phyloP scores from a whole-genome alignment of 2,329 filamentous ascomycete species.

The Aspergillus fumigatus region DNA sequence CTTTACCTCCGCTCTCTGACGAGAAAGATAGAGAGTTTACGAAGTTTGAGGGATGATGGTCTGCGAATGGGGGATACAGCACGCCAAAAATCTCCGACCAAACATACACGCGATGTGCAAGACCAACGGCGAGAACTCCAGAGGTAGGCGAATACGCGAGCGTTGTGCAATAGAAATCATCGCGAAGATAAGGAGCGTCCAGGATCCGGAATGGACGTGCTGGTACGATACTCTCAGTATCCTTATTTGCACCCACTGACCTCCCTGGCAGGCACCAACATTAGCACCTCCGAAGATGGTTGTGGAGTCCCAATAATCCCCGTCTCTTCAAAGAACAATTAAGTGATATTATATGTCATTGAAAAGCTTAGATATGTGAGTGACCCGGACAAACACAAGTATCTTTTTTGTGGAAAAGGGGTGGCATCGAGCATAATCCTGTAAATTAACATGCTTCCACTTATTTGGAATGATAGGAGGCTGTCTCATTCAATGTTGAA shows the following conservation, averaged over 20 bases:
- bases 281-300: conserved; percentile 9
- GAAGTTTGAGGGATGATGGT: conserved; percentile 45
- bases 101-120: conserved; percentile 74
- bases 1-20: conserved; percentile 66
- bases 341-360: neutral
- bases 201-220: conserved; percentile 78
- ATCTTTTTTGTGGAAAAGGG: neutral
- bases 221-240: conserved; percentile 51
- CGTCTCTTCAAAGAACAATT: neutral
- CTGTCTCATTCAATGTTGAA: neutral
- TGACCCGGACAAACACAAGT: neutral
- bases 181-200: conserved; percentile 80
- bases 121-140: conserved; percentile 75
- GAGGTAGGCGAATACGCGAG: conserved; percentile 76
- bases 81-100: conserved; percentile 79
- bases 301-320: neutral
- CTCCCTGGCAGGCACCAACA: conserved; percentile 20
- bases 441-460: neutral
- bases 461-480: neutral
- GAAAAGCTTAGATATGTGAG: neutral
- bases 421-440: neutral
- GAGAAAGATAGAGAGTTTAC: conserved; percentile 91
- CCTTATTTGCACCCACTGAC: conserved; percentile 10
- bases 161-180: conserved; percentile 93
- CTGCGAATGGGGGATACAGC: conserved; percentile 54